Evolutionary conservation across 140 eudicot genomes (phyloP), one percentile per base, ranked within the genome.

Genomic region (Flaveria floridana): DNA sequence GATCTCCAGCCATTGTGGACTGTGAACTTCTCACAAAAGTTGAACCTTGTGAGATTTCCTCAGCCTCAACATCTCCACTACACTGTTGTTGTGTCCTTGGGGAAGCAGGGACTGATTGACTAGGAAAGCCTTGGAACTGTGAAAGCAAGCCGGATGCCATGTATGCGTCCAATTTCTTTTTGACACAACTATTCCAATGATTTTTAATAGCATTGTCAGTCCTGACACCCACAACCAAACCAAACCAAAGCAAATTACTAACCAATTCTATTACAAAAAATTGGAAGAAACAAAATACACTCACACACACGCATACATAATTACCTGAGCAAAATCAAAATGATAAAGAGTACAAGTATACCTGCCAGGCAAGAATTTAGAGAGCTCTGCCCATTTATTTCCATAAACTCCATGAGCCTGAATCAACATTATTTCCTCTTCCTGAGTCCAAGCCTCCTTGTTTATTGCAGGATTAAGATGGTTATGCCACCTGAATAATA

Each of bases 171-270:
- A 89, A 23, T 74, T 89, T 92, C 96, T 92, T 92, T 79, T 87
- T 92, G 20, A 92, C 95, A 0, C 95, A 89, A 70, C 96, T 87
- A 78, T 92, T 89, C 98, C 98, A 92, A n/a, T 87, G 98, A 73
- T 92, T 92, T 66, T 92, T 92, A 1, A 92, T 92, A 56, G 98
- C 85, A 82, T 92, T 89, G 80, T 85, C 92, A 41, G 97, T 80
- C 89, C 95, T 87, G 89, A 71, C 62, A 65, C 44, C 56, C 70
- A 75, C 19, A 50, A 50, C 7, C 56, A 50, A 50, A 13, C 55
- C 50, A 44, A 42, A 63, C 41, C 41, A 34, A 34, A 4, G 8
- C 41, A 34, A 34, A 34, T 18, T 20, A 71, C n/a, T 21, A 28
- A 71, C 11, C 13, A 4, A 52, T n/a, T 16, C 37, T 11, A 68